Evolutionary conservation across 2,329 filamentous ascomycete genomes (phyloP).

Genomic region (Penicillium brasilianum): DNA sequence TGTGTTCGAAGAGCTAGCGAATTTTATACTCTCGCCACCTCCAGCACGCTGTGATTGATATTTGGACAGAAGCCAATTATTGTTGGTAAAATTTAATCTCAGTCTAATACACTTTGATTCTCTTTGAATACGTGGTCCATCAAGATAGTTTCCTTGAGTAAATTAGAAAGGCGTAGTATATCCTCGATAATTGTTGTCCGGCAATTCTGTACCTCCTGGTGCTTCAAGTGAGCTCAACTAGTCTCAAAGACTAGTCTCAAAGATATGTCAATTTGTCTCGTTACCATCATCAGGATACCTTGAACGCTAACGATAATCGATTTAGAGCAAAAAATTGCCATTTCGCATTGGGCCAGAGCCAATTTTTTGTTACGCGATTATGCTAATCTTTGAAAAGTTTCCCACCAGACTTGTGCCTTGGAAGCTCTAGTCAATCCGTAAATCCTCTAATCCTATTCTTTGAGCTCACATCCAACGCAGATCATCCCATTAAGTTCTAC

Average conservation of each 20-base stretch:
- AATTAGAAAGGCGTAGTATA: no score
- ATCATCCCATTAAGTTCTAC: background rate
- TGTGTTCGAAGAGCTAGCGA: background rate
- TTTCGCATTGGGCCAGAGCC: no score
- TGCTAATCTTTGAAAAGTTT: background rate
- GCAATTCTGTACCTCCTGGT: no score
- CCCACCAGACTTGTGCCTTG: background rate
- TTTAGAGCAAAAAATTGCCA: no score
- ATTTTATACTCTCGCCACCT: background rate
- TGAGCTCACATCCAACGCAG: background rate
- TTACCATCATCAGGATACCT: no score
- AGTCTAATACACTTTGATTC: background rate
- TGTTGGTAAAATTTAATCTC: background rate
- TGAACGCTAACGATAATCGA: no score
- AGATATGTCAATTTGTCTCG: no score
- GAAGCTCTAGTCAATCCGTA: background rate
- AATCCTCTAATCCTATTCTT: background rate
- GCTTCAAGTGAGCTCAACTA: no score
- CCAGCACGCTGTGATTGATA: background rate
- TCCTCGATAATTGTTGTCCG: no score
- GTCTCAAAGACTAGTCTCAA: no score
- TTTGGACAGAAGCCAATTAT: background rate
- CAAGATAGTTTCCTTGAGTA: background rate
- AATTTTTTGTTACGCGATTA: background rate
- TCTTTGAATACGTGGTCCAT: background rate